These are phyloP conservation scores for Herpetospermum pedunculosum DNA, from an alignment of 306 rosid species.

Conservation along the genomic window DNA sequence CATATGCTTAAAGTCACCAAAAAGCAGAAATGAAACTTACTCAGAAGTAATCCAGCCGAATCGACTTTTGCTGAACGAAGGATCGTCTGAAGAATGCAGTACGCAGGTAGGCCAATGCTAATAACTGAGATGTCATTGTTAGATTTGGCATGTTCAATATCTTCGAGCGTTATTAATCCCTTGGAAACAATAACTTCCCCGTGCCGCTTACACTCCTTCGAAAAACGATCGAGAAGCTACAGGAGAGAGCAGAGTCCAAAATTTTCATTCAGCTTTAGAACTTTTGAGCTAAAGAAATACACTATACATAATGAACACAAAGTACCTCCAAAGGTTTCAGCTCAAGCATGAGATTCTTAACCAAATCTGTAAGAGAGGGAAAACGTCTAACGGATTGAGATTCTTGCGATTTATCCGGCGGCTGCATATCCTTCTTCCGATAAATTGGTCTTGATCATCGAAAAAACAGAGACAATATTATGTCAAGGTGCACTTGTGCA, in stretches of 20 bases:
- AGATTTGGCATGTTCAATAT: slow-evolving; percentile 63
- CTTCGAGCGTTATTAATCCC: slow-evolving; percentile 56
- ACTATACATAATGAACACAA: neutral
- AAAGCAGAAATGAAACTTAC: slow-evolving; percentile 25
- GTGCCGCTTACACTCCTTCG: slow-evolving; percentile 34
- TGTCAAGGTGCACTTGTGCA: neutral
- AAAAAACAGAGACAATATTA: neutral
- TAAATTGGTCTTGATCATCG: slow-evolving; percentile 13
- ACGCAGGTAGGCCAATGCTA: slow-evolving; percentile 75
- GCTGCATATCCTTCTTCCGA: slow-evolving; percentile 14
- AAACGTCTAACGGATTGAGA: slow-evolving; percentile 41
- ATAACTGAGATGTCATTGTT: slow-evolving; percentile 52
- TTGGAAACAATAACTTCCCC: slow-evolving; percentile 65
- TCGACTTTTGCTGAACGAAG: slow-evolving; percentile 62
- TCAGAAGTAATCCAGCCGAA: slow-evolving; percentile 46
- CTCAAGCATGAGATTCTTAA: slow-evolving; percentile 42
- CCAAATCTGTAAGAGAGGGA: slow-evolving; percentile 40
- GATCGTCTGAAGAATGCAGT: slow-evolving; percentile 57
- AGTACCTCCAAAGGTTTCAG: slow-evolving; percentile 79
- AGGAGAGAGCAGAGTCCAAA: slow-evolving; percentile 27
- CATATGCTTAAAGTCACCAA: neutral
- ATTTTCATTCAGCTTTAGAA: slow-evolving; percentile 1
- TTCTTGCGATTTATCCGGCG: slow-evolving; percentile 12
- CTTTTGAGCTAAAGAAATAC: neutral
- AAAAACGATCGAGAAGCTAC: slow-evolving; percentile 64